Evolutionary conservation across 371 early-diverging fungal species (phyloP), one percentile per base, ranked within the genome.

Genomic region (Rhizopus sp.): DNA sequence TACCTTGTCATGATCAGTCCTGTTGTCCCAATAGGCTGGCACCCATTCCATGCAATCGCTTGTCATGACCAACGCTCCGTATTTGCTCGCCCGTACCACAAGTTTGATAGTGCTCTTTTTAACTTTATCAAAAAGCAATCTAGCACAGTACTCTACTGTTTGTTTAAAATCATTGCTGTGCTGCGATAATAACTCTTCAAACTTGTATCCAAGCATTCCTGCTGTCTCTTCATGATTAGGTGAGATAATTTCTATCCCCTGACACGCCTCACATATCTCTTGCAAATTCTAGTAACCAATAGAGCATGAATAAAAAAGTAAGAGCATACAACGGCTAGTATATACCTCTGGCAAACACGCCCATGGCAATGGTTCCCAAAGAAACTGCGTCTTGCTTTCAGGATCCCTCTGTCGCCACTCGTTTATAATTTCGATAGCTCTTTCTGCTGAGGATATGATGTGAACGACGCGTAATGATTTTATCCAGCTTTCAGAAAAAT

Each of bases 361-460:
- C 74, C 74, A 75, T 0, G 80, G 78, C 1, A 80, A 48, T 13
- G 78, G 78, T 34, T 80, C 81, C 78, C 81, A 80, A 7, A 77
- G 32, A 44, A 76, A 73, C 16, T 57, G 46, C 9, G 35, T 13
- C n/a, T 57, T 29, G 8, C 52, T 29, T 16, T 32, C 13, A 7
- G 16, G n/a, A 29, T 67, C 62, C 32, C 71, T 51, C 13, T 59
- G 33, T 5, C 68, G 55, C 77, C 77, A 80, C 7, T 66, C 65
- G 3, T 54, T 57, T 1, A 71, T 55, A 16, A 77, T 72, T 12
- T 74, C 73, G 4, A 57, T 54, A 0, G 73, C 71, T 33, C 80
- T 66, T 40, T 72, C 73, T 7, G 77, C 55, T 2, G 75, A 58
- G 42, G 62, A 73, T 53, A 80, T 80, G 23, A 77, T 57, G 47